phyloP scores from a whole-genome alignment of 305 asterid species.

The Rubia balearica region DNA sequence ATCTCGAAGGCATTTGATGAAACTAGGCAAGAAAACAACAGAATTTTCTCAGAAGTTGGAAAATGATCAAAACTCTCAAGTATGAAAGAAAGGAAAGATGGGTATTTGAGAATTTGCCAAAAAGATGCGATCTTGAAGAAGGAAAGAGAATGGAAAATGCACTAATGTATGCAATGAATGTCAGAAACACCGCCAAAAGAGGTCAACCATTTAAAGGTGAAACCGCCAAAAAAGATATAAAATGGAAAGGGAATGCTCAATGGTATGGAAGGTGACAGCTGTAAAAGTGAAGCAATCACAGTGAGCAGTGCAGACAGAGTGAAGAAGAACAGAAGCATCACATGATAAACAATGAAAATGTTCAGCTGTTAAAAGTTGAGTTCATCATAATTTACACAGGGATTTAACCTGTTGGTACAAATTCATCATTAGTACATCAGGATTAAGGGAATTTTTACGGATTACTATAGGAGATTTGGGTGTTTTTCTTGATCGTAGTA shows the following conservation, averaged over 20 bases:
- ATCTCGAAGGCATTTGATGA: slow-evolving; percentile 38
- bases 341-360: slow-evolving; percentile 11
- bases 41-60: background rate
- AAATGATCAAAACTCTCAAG: background rate
- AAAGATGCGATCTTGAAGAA: background rate
- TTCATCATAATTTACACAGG: background rate
- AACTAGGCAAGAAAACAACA: background rate
- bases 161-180: background rate
- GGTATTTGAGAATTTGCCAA: background rate
- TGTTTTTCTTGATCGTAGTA: slow-evolving; percentile 1
- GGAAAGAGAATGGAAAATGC: background rate
- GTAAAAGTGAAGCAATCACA: background rate
- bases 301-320: background rate
- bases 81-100: background rate
- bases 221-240: slow-evolving; percentile 8
- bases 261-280: background rate
- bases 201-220: slow-evolving; percentile 9
- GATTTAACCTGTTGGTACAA: background rate
- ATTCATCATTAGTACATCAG: background rate
- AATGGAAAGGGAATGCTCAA: slow-evolving; percentile 11
- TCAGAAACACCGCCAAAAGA: slow-evolving; percentile 1
- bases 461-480: background rate
- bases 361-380: slow-evolving; percentile 5
- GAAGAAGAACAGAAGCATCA: slow-evolving; percentile 17
- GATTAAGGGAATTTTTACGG: background rate